Conservation (phyloP, 805 yeast species). For the Hanseniaspora thailandica region DNA sequence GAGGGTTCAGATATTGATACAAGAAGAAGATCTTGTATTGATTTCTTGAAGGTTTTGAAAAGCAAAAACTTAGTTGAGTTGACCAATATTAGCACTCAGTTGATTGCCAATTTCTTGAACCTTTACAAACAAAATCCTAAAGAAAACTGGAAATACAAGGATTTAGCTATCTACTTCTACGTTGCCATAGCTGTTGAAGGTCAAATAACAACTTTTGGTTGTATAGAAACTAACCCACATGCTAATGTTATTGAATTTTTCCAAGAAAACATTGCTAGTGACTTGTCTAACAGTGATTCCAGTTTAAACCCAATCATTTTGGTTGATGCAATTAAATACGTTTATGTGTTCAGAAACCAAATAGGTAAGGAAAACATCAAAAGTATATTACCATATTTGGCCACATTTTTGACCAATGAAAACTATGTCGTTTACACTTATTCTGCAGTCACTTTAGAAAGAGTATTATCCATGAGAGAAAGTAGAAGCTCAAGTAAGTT, state of each 20-base stretch:
- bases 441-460: slow-evolving; percentile 85
- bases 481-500: slow-evolving; percentile 37
- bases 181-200: slow-evolving; percentile 88
- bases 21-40: slow-evolving; percentile 85
- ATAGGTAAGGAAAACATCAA: slow-evolving; percentile 71
- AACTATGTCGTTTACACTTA: slow-evolving; percentile 84
- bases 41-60: slow-evolving; percentile 75
- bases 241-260: slow-evolving; percentile 84
- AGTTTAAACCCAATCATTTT: slow-evolving; percentile 56
- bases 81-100: slow-evolving; percentile 61
- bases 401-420: slow-evolving; percentile 51
- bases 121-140: slow-evolving; percentile 35
- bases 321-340: slow-evolving; percentile 87
- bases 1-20: slow-evolving; percentile 94
- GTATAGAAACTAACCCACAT: slow-evolving; percentile 69
- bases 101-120: slow-evolving; percentile 56
- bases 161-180: slow-evolving; percentile 74
- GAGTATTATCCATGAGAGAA: slow-evolving; percentile 66
- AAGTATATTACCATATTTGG: slow-evolving; percentile 67
- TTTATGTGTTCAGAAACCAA: slow-evolving; percentile 84
- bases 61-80: slow-evolving; percentile 62
- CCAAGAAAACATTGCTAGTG: slow-evolving; percentile 66
- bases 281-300: slow-evolving; percentile 46
- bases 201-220: slow-evolving; percentile 72
- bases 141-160: slow-evolving; percentile 72